Conservation (phyloP, 1,284 basidiomycete species). For the Salmacisia buchloeana region DNA sequence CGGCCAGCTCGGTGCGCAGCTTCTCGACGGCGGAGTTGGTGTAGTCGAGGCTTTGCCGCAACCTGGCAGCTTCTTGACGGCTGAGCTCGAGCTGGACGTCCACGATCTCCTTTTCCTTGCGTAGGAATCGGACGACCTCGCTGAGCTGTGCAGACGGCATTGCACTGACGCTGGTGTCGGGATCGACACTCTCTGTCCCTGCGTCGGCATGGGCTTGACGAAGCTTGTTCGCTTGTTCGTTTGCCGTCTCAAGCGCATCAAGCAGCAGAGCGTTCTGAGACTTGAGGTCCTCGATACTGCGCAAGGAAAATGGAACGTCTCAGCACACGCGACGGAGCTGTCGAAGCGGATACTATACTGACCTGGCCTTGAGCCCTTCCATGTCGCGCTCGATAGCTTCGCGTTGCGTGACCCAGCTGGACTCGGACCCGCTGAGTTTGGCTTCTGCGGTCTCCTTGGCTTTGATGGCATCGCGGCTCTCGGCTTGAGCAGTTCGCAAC, state of each 20-base stretch:
- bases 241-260: slow-evolving; percentile 78
- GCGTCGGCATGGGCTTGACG: slow-evolving; percentile 51
- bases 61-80: slow-evolving; percentile 73
- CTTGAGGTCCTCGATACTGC: slow-evolving; percentile 62
- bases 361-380: slow-evolving; percentile 62
- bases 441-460: slow-evolving; percentile 69
- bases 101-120: slow-evolving; percentile 83
- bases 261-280: slow-evolving; percentile 75
- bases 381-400: slow-evolving; percentile 71
- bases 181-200: slow-evolving; percentile 52
- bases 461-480: slow-evolving; percentile 59
- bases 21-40: slow-evolving; percentile 67
- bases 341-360: neutral
- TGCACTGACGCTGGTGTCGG: slow-evolving; percentile 48
- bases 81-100: slow-evolving; percentile 77
- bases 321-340: neutral
- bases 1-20: slow-evolving; percentile 54
- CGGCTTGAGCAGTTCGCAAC: slow-evolving; percentile 68
- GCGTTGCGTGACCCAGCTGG: slow-evolving; percentile 73
- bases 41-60: slow-evolving; percentile 72
- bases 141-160: slow-evolving; percentile 55
- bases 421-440: slow-evolving; percentile 65
- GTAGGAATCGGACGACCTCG: slow-evolving; percentile 72
- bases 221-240: slow-evolving; percentile 70
- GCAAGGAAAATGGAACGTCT: neutral